These are phyloP conservation scores for Claviceps fusiformis DNA, from an alignment of 2,329 filamentous ascomycete species.

Conservation along the genomic window DNA sequence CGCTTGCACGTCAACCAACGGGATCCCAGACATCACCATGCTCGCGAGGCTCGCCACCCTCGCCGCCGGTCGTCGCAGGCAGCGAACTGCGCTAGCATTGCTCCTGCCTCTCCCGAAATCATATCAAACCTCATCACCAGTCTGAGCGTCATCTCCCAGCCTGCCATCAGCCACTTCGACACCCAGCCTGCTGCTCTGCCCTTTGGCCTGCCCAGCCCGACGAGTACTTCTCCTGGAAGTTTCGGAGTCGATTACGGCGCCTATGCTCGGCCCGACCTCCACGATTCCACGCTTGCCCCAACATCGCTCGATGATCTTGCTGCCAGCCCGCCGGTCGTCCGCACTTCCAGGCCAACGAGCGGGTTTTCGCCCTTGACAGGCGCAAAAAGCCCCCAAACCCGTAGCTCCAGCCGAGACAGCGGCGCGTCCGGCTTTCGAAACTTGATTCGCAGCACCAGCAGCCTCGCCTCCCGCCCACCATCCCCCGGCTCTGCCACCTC, in stretches of 20 bases:
- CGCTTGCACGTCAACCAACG: neutral
- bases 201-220: constrained; percentile 26
- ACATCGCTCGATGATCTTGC: constrained; percentile 45
- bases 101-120: constrained; percentile 51
- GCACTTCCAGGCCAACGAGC: constrained; percentile 69
- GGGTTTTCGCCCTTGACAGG: constrained; percentile 61
- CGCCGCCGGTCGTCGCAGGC: constrained; percentile 6
- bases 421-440: constrained; percentile 40
- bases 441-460: constrained; percentile 40
- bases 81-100: constrained; percentile 9
- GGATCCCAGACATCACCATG: neutral
- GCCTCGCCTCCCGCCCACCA: constrained; percentile 37
- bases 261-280: constrained; percentile 38
- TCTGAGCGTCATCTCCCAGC: constrained; percentile 52
- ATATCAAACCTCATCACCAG: constrained; percentile 59
- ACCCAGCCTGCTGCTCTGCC: constrained; percentile 30
- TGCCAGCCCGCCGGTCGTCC: constrained; percentile 57
- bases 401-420: constrained; percentile 35
- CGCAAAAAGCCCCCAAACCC: constrained; percentile 34
- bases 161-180: constrained; percentile 58
- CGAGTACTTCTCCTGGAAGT: constrained; percentile 28
- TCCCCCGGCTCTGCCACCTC: constrained; percentile 44
- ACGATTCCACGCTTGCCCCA: constrained; percentile 32
- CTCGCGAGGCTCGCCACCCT: constrained; percentile 5
- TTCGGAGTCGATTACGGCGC: constrained; percentile 65